Base-by-base conservation (phyloP, 192 early-diverging fungal genomes). In the Rhizophagus prolifer region DNA sequence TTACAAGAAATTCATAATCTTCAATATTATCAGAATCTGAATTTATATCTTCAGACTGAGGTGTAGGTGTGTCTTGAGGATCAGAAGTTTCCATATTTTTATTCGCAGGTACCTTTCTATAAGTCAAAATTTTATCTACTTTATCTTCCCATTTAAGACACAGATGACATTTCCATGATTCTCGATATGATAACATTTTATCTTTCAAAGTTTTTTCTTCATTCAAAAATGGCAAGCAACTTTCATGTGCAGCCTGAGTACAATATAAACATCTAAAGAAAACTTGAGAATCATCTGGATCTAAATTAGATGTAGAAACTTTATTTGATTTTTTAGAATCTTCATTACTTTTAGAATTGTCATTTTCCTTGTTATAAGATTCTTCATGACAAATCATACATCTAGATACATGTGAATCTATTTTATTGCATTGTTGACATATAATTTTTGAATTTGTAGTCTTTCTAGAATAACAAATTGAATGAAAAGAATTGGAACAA, bases 251-350 rank as follows among this genome's bases (percentile, higher is more conserved):
- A 41, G 77, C 74, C 65, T 79, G 79, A 5, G 70, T 78, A 58
- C 83, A 84, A 30, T 80, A 67, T 30, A 78, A 80, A 54, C 83
- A 84, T 38, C 83, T 47, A 63, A 84, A 84, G 1, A 84, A 54
- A 19, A 81, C 73, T 21, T 73, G 62, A 1, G 60, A 47, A 4
- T 58, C 44, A 13, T 38, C 58, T 10, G 47, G 28, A 10, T 68
- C 66, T 28, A 58, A n/a, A 36, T n/a, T 58, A 21, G 6, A 2
- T 30, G 26, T 16, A 62, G 30, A 3, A n/a, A 46, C 58, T 60
- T 31, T 61, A 60, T 36, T 9, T 13, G 47, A 68, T n/a, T 36
- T 68, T 34, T 25, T 19, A 16, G 50, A 64, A 30, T 34, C 14
- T 25, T 28, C 54, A 0, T 77, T 59, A 28, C 34, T 28, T 8